These are phyloP conservation scores for Trametes cubensis DNA, from an alignment of 768 basidiomycete genomes.

Conservation along the genomic window DNA sequence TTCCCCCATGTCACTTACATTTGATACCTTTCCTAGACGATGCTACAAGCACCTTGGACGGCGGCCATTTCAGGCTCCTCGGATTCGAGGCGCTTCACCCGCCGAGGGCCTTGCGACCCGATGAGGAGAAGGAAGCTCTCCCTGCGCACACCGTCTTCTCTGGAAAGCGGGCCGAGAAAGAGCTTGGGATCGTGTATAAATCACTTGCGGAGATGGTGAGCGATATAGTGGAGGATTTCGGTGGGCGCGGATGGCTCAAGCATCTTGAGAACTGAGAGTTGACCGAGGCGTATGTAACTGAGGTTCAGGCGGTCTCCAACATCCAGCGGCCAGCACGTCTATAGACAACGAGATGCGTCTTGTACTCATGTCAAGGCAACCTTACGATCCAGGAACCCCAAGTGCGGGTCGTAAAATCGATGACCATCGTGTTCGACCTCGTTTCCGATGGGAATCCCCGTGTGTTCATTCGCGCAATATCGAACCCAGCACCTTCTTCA, in stretches of 20 bases:
- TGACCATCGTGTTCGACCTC: too few relatives aligned
- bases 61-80: conserved; percentile 10
- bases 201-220: conserved; percentile 42
- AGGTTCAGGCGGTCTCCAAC: too few relatives aligned
- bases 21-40: conserved; percentile 1
- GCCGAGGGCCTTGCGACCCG: conserved; percentile 26
- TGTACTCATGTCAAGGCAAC: too few relatives aligned
- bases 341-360: too few relatives aligned
- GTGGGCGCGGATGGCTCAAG: conserved; percentile 39
- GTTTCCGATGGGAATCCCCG: too few relatives aligned
- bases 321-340: too few relatives aligned
- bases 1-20: too few relatives aligned
- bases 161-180: conserved; percentile 38
- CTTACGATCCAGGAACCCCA: too few relatives aligned
- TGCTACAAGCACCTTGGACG: conserved; percentile 2
- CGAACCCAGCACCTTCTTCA: too few relatives aligned
- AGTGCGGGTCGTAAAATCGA: too few relatives aligned
- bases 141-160: background rate
- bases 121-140: background rate
- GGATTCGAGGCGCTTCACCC: conserved; percentile 17
- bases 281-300: too few relatives aligned
- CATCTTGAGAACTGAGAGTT: background rate
- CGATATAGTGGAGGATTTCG: conserved; percentile 47
- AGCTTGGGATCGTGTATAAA: conserved; percentile 47
- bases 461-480: too few relatives aligned